Percentiles rank a stretch among this genome's conserved stretches.
Evolutionary conservation across 129 eudicot species (phyloP).

Genomic region (Arctium minus): DNA sequence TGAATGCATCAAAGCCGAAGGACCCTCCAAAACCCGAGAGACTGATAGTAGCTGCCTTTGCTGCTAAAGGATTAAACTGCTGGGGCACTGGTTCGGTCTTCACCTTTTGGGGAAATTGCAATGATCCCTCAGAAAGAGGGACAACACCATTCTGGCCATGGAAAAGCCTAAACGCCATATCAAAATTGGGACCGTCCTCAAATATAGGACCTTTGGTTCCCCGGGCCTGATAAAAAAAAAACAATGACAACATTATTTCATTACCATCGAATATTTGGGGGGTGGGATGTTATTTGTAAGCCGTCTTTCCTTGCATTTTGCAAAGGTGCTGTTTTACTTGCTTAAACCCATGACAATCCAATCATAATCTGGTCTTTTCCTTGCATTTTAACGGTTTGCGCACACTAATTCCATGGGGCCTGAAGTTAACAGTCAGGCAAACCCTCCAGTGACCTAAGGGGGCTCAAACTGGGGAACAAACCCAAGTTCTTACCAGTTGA

Average conservation of each 20-base stretch:
- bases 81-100: conserved; percentile 46
- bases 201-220: conserved; percentile 92
- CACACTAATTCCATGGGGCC: too few species aligned
- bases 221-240: conserved; percentile 41
- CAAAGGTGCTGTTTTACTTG: neutral
- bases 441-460: too few species aligned
- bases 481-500: too few species aligned
- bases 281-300: neutral
- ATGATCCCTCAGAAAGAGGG: conserved; percentile 76
- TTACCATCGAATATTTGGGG: neutral
- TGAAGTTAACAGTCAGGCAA: too few species aligned
- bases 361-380: too few species aligned
- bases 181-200: conserved; percentile 98
- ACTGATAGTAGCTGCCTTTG: conserved; percentile 95
- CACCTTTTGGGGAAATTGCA: conserved; percentile 40
- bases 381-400: too few species aligned
- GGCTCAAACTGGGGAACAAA: too few species aligned
- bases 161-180: conserved; percentile 86
- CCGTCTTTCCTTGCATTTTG: too few species aligned
- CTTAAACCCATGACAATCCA: too few species aligned
- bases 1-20: conserved; percentile 82
- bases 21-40: conserved; percentile 69
- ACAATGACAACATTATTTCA: neutral
- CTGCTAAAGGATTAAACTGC: conserved; percentile 91
- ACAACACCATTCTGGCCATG: conserved; percentile 96